Evolutionary conservation across 805 yeast genomes (phyloP).

Genomic region (Debaryomyces castellii): DNA sequence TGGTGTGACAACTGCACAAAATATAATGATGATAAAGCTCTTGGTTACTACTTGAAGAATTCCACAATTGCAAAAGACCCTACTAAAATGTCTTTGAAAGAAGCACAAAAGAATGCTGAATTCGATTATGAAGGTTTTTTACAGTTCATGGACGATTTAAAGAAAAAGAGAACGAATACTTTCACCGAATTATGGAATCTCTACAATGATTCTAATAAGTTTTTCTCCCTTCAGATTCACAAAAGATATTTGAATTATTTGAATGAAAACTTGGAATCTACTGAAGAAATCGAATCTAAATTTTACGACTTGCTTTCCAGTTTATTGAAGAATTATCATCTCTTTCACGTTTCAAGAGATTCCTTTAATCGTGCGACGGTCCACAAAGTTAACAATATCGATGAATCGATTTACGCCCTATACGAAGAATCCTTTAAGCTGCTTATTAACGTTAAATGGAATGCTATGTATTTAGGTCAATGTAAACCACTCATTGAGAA

Average conservation of each 20-base stretch:
- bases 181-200: constrained; percentile 36
- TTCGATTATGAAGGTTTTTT: constrained; percentile 41
- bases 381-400: constrained; percentile 7
- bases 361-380: constrained; percentile 17
- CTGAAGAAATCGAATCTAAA: constrained; percentile 10
- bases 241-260: constrained; percentile 21
- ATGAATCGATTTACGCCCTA: constrained; percentile 12
- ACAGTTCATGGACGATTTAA: constrained; percentile 21
- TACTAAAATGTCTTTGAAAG: constrained; percentile 14
- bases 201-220: constrained; percentile 20
- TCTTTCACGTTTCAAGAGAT: constrained; percentile 6
- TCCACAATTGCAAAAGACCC: constrained; percentile 5
- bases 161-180: constrained; percentile 22
- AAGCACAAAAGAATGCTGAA: constrained; percentile 30
- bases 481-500: constrained; percentile 30
- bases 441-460: constrained; percentile 29
- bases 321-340: constrained; percentile 13
- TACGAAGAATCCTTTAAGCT: constrained; percentile 22
- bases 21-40: constrained; percentile 25
- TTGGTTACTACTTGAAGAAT: constrained; percentile 24
- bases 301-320: constrained; percentile 23
- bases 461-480: constrained; percentile 24
- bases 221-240: constrained; percentile 24
- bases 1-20: constrained; percentile 38
- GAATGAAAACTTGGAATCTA: constrained; percentile 20